A percentile compares a stretch with the other conserved stretches of the same genome.
These are phyloP conservation scores for Zygotorulaspora chibaensis DNA, from an alignment of 805 yeast genomes.

Conservation along the genomic window DNA sequence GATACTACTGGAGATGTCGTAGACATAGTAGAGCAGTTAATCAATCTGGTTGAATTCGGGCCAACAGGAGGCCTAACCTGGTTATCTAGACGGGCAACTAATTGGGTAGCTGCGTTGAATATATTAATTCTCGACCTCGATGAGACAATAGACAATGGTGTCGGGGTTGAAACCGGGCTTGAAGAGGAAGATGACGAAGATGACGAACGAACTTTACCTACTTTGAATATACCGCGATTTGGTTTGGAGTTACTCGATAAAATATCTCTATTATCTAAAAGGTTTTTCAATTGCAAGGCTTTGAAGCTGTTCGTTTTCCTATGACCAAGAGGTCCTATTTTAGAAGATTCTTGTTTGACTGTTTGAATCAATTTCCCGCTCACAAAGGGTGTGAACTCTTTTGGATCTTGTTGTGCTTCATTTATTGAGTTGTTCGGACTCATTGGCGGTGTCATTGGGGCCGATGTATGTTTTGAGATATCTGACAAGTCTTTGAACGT, in stretches of 20 bases:
- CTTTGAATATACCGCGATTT: slow-evolving; percentile 11
- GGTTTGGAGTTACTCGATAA: slow-evolving; percentile 26
- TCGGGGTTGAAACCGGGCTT: not conserved
- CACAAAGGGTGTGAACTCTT: slow-evolving; percentile 24
- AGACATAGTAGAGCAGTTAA: not conserved
- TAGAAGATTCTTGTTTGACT: slow-evolving; percentile 21
- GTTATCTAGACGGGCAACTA: slow-evolving; percentile 17
- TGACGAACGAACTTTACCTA: slow-evolving; percentile 5
- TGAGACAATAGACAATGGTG: slow-evolving; percentile 2
- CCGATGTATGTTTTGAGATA: slow-evolving; percentile 10
- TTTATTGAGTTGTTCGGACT: slow-evolving; percentile 16
- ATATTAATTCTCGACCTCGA: slow-evolving; percentile 9
- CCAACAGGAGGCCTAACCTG: slow-evolving; percentile 3
- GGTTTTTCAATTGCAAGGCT: slow-evolving; percentile 33
- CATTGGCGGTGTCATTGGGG: slow-evolving; percentile 35
- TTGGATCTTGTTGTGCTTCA: slow-evolving; percentile 1
- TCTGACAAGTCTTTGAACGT: slow-evolving; percentile 23
- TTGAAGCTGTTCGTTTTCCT: slow-evolving; percentile 37
- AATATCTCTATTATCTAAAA: slow-evolving; percentile 31
- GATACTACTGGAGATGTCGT: slow-evolving; percentile 1
- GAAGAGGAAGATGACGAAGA: slow-evolving; percentile 4
- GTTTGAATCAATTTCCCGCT: slow-evolving; percentile 31
- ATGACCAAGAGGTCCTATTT: slow-evolving; percentile 17
- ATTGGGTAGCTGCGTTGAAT: slow-evolving; percentile 17
- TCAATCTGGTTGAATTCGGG: slow-evolving; percentile 7